These are phyloP conservation scores for Sarocladium strictum DNA, from an alignment of 2,329 filamentous ascomycete species.

Conservation along the genomic window DNA sequence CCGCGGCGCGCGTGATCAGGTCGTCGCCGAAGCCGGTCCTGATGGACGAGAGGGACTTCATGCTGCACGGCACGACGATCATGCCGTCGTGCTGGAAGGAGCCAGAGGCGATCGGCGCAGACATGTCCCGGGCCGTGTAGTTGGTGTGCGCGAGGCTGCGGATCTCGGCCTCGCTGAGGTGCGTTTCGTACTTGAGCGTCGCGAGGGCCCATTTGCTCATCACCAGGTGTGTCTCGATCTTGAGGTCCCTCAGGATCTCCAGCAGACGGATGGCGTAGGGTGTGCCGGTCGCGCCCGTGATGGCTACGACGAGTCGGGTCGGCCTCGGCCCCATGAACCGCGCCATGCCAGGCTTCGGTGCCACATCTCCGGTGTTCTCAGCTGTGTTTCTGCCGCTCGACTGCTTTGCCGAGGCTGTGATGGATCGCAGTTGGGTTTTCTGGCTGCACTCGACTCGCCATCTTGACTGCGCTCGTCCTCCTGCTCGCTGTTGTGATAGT, in stretches of 20 bases:
- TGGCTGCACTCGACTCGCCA: background rate
- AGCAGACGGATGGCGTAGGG: constrained; percentile 35
- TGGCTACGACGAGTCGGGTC: constrained; percentile 36
- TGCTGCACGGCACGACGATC: constrained; percentile 41
- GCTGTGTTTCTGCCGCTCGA: background rate
- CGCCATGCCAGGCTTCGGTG: background rate
- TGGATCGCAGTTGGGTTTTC: background rate
- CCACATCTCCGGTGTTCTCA: background rate
- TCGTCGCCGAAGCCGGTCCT: constrained; percentile 36
- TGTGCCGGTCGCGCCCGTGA: constrained; percentile 45
- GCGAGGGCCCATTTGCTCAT: constrained; percentile 42
- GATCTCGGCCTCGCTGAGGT: constrained; percentile 28
- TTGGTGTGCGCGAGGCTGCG: constrained; percentile 30
- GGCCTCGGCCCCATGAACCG: constrained; percentile 8
- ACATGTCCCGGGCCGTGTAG: constrained; percentile 36
- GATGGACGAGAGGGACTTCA: constrained; percentile 41
- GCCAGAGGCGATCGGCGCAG: constrained; percentile 37
- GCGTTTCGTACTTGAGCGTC: constrained; percentile 42
- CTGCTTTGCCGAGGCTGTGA: background rate
- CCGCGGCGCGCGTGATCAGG: constrained; percentile 37
- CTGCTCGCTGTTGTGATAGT: too few relatives aligned
- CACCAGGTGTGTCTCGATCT: constrained; percentile 42
- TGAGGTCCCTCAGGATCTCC: constrained; percentile 30
- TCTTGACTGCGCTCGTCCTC: background rate
- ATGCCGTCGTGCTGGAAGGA: constrained; percentile 38